Percentiles rank a stretch among this genome's conserved stretches.
Conservation (phyloP, 805 yeast genomes). For the Saccharomycopsis javanensis region DNA sequence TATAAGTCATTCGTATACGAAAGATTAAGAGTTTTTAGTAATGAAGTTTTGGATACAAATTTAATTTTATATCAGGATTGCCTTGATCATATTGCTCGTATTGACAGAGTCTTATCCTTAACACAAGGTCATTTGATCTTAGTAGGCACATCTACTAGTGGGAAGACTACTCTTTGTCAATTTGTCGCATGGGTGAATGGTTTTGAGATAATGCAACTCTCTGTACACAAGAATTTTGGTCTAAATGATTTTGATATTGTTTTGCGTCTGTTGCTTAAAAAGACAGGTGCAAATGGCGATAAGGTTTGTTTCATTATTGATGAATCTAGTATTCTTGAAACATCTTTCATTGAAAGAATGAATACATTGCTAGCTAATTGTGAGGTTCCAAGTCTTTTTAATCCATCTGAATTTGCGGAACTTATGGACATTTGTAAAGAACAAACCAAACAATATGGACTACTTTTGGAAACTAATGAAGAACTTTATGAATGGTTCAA, state of each 20-base stretch:
- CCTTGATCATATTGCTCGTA: conserved; percentile 63
- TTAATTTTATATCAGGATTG: conserved; percentile 60
- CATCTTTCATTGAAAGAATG: conserved; percentile 83
- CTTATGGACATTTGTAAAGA: conserved; percentile 48
- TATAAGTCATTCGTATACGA: conserved; percentile 49
- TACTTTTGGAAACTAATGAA: conserved; percentile 52
- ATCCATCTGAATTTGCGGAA: conserved; percentile 52
- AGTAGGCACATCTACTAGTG: conserved; percentile 76
- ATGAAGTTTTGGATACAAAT: conserved; percentile 59
- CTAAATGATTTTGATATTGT: conserved; percentile 59
- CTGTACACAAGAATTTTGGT: conserved; percentile 43
- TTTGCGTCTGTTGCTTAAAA: conserved; percentile 42
- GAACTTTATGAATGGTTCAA: conserved; percentile 73
- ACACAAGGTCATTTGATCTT: conserved; percentile 85
- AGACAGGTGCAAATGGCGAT: conserved; percentile 47
- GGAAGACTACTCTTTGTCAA: conserved; percentile 63
- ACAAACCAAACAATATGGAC: conserved; percentile 49
- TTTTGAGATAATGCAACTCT: conserved; percentile 46
- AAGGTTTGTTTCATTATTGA: conserved; percentile 65
- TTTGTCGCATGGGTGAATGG: conserved; percentile 95
- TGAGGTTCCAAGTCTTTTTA: conserved; percentile 83
- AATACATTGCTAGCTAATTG: conserved; percentile 89
- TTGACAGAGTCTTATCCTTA: conserved; percentile 74
- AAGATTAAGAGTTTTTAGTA: conserved; percentile 60
- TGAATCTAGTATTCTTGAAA: conserved; percentile 66